Evolutionary conservation across 257 asterid species (phyloP).

Genomic region (Handroanthus guayacan): DNA sequence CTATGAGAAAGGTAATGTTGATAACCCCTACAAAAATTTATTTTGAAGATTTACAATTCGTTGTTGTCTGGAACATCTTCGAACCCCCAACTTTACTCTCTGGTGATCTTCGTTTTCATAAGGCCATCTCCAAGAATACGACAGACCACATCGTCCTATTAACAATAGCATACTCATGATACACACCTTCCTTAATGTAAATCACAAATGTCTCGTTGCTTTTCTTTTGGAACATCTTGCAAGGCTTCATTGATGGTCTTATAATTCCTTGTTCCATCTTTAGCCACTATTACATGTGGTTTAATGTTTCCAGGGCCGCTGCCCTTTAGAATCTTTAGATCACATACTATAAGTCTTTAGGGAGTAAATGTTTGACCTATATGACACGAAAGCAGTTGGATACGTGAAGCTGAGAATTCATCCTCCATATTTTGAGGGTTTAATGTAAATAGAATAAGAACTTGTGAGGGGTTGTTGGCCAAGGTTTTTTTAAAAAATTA

Average conservation of each 20-base stretch:
- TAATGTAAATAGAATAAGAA: too few species aligned
- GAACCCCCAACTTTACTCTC: conserved; percentile 54
- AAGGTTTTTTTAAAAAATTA: too few species aligned
- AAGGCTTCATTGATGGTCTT: conserved; percentile 60
- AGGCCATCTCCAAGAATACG: conserved; percentile 72
- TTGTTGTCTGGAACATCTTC: conserved; percentile 58
- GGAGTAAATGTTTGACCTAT: too few species aligned
- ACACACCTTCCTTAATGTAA: conserved; percentile 65
- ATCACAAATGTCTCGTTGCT: conserved; percentile 47
- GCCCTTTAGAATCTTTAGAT: background rate
- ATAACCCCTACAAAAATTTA: too few species aligned
- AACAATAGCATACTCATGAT: conserved; percentile 51
- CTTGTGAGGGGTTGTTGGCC: too few species aligned
- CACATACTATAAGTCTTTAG: too few species aligned
- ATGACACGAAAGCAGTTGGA: background rate
- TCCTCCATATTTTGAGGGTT: conserved; percentile 8
- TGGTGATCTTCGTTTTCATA: conserved; percentile 60
- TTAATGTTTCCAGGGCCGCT: background rate
- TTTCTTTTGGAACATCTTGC: conserved; percentile 40
- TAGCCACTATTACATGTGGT: conserved; percentile 62
- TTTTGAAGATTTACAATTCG: conserved; percentile 50
- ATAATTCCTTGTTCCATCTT: conserved; percentile 66
- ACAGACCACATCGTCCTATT: conserved; percentile 39
- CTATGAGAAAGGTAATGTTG: too few species aligned
- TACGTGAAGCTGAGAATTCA: conserved; percentile 29